These are phyloP conservation scores for Rugonectria rugulosa DNA, from an alignment of 2,329 filamentous ascomycete genomes.

Conservation along the genomic window DNA sequence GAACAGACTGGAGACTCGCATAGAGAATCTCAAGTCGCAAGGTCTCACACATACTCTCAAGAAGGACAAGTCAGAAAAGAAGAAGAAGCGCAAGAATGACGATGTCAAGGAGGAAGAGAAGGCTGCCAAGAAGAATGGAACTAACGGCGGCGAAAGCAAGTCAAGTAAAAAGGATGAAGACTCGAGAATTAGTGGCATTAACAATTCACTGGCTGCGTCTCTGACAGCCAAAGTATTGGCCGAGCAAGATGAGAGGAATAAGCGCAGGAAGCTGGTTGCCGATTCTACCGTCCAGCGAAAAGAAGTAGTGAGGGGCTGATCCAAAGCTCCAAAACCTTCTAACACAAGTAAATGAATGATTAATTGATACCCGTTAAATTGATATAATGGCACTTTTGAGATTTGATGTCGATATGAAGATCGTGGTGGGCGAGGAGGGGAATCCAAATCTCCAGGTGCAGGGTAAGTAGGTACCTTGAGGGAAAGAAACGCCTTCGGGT, in stretches of 20 bases:
- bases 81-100: constrained; percentile 73
- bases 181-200: constrained; percentile 70
- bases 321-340: background rate
- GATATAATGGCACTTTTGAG: background rate
- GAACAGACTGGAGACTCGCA: constrained; percentile 68
- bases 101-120: constrained; percentile 44
- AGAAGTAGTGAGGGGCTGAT: constrained; percentile 28
- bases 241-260: constrained; percentile 85
- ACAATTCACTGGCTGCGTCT: constrained; percentile 85
- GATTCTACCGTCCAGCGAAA: constrained; percentile 20
- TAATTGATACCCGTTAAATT: constrained; percentile 35
- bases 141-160: constrained; percentile 33
- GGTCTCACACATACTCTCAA: constrained; percentile 89
- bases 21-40: constrained; percentile 72
- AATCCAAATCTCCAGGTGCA: background rate
- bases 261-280: constrained; percentile 71
- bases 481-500: too few species aligned
- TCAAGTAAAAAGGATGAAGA: constrained; percentile 43
- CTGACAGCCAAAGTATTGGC: constrained; percentile 86
- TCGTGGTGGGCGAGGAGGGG: too few species aligned
- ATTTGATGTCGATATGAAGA: too few species aligned
- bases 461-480: background rate
- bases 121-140: constrained; percentile 60
- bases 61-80: constrained; percentile 71
- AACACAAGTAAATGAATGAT: background rate